Evolutionary conservation across 805 yeast genomes (phyloP).

Genomic region (Saturnispora zaruensis): DNA sequence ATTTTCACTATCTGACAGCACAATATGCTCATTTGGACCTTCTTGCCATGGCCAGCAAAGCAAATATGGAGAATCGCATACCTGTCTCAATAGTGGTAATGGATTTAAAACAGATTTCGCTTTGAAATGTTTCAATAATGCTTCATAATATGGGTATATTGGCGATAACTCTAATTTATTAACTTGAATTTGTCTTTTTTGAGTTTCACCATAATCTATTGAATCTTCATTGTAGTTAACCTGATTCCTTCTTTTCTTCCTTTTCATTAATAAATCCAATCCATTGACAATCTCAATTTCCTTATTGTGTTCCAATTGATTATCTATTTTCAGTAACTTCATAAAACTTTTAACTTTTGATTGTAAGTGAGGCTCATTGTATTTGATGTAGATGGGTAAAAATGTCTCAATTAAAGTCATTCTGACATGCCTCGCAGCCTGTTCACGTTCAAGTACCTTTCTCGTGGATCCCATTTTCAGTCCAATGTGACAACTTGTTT

Average conservation of each 20-base stretch:
- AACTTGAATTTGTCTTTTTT: conserved; percentile 4
- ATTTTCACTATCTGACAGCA: background rate
- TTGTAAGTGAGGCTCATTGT: conserved; percentile 8
- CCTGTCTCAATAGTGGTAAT: conserved; percentile 76
- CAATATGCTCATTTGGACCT: background rate
- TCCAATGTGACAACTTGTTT: conserved; percentile 6
- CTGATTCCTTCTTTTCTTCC: conserved; percentile 3
- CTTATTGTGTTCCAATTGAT: background rate
- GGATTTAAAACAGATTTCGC: conserved; percentile 53
- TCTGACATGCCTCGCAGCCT: conserved; percentile 10
- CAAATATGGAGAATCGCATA: conserved; percentile 79
- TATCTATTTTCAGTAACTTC: background rate
- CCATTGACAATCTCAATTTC: background rate
- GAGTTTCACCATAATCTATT: conserved; percentile 1
- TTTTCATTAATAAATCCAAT: conserved; percentile 3
- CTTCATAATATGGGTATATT: conserved; percentile 4
- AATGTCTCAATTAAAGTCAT: conserved; percentile 39
- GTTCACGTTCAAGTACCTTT: conserved; percentile 3
- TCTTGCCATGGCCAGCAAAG: conserved; percentile 67
- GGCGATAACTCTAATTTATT: background rate
- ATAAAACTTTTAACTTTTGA: conserved; percentile 1
- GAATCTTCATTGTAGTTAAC: conserved; percentile 15
- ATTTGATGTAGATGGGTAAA: conserved; percentile 27
- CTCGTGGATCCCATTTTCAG: background rate
- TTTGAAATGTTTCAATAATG: conserved; percentile 29